phyloP scores from a whole-genome alignment of 441 rosid genomes.

The Biscutella laevigata region DNA sequence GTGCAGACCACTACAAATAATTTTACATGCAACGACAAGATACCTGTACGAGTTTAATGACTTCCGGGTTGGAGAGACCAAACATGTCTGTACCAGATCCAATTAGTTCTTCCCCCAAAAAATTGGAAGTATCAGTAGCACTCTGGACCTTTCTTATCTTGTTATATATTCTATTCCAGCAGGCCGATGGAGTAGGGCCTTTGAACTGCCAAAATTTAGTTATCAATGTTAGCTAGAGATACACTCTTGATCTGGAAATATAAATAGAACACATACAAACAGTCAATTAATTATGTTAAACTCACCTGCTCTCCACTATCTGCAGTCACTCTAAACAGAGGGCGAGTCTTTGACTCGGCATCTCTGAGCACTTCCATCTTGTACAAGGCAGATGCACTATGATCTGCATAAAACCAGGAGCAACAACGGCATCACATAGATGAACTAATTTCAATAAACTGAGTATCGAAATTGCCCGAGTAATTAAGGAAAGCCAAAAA shows the following conservation, averaged over 20 bases:
- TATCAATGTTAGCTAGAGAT: conserved; percentile 5
- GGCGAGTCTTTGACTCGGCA: conserved; percentile 58
- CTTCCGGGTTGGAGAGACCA: conserved; percentile 83
- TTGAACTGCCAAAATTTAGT: conserved; percentile 41
- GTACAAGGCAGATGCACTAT: conserved; percentile 43
- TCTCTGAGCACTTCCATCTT: conserved; percentile 95
- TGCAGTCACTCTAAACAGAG: conserved; percentile 69
- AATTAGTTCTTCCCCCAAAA: conserved; percentile 29
- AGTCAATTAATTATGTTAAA: background rate
- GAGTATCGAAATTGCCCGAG: background rate
- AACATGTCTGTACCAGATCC: conserved; percentile 75
- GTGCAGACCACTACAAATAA: background rate
- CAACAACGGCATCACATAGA: conserved; percentile 5
- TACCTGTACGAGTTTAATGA: conserved; percentile 69
- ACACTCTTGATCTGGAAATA: background rate
- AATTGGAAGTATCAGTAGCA: conserved; percentile 30
- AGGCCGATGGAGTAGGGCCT: conserved; percentile 70
- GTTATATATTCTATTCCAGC: conserved; percentile 76
- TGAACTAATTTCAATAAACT: conserved; percentile 4
- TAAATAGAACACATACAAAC: background rate
- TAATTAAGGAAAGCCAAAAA: background rate
- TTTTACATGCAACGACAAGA: conserved; percentile 3
- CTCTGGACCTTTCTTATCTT: conserved; percentile 38
- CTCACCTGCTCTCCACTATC: conserved; percentile 80
- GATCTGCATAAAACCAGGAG: conserved; percentile 45